phyloP scores from a whole-genome alignment of 805 yeast species.

The Candida schatavii region DNA sequence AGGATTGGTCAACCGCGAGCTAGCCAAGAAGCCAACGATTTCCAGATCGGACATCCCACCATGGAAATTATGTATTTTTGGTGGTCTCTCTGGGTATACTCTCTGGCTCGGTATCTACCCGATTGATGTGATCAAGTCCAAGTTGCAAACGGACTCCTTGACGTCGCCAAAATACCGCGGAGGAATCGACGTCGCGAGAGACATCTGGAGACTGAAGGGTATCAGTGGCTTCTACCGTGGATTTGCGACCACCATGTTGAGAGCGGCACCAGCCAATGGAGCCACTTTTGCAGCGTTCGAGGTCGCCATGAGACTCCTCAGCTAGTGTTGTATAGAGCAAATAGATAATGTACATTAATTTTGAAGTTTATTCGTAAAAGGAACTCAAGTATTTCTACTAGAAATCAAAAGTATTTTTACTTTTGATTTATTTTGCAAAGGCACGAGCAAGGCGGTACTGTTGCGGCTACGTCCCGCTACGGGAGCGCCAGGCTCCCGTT shows the following conservation, averaged over 20 bases:
- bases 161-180: constrained; percentile 57
- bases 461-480: too few species aligned
- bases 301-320: constrained; percentile 67
- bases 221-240: constrained; percentile 83
- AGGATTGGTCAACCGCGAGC: constrained; percentile 71
- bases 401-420: too few species aligned
- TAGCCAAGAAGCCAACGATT: constrained; percentile 38
- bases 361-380: too few species aligned
- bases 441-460: too few species aligned
- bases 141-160: constrained; percentile 67
- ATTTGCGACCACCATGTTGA: constrained; percentile 82
- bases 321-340: background rate
- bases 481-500: background rate
- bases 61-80: constrained; percentile 80
- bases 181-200: constrained; percentile 55
- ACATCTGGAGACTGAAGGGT: constrained; percentile 59
- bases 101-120: constrained; percentile 89
- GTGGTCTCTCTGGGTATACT: constrained; percentile 88
- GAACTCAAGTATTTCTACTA: too few species aligned
- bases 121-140: constrained; percentile 86
- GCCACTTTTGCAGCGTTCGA: constrained; percentile 95
- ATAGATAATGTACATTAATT: background rate
- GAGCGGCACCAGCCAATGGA: constrained; percentile 99
- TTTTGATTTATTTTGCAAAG: too few species aligned
- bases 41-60: constrained; percentile 77